Percentiles rank a stretch among this genome's conserved stretches.
phyloP scores from a whole-genome alignment of 371 early-diverging fungal species.

The Nosema granulosis region DNA sequence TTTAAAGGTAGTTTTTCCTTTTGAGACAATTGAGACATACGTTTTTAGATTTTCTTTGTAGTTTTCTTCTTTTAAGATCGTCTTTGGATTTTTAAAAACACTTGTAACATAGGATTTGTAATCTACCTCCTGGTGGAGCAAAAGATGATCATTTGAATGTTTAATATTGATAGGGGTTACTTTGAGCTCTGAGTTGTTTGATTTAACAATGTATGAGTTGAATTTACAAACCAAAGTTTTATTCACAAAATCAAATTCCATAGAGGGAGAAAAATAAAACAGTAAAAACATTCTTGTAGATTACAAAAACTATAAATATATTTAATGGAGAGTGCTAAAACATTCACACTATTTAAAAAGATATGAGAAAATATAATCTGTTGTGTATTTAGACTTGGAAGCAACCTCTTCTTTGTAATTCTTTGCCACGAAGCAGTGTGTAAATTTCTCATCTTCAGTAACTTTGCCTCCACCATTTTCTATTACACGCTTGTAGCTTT shows the following conservation, averaged over 20 bases:
- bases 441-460: conserved; percentile 42
- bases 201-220: conserved; percentile 5
- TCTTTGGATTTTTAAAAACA: not conserved
- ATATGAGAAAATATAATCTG: conserved; percentile 62
- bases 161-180: not conserved
- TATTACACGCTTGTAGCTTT: conserved; percentile 44
- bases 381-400: conserved; percentile 36
- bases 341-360: conserved; percentile 46
- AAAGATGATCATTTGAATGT: conserved; percentile 7
- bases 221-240: conserved; percentile 13
- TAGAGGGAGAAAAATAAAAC: too few relatives aligned
- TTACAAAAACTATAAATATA: too few relatives aligned
- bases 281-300: too few relatives aligned
- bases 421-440: conserved; percentile 63
- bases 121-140: conserved; percentile 9
- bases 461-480: conserved; percentile 58
- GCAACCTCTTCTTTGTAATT: conserved; percentile 48
- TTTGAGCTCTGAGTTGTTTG: not conserved
- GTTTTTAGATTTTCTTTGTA: conserved; percentile 14
- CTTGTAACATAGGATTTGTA: conserved; percentile 13
- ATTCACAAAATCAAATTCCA: too few relatives aligned
- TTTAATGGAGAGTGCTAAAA: conserved; percentile 22
- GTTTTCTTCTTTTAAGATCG: not conserved
- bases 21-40: conserved; percentile 23
- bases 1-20: not conserved